Percentiles rank a stretch among this genome's conserved stretches.
Conservation (phyloP, 1,284 basidiomycete species). For the Earliella scabrosa region DNA sequence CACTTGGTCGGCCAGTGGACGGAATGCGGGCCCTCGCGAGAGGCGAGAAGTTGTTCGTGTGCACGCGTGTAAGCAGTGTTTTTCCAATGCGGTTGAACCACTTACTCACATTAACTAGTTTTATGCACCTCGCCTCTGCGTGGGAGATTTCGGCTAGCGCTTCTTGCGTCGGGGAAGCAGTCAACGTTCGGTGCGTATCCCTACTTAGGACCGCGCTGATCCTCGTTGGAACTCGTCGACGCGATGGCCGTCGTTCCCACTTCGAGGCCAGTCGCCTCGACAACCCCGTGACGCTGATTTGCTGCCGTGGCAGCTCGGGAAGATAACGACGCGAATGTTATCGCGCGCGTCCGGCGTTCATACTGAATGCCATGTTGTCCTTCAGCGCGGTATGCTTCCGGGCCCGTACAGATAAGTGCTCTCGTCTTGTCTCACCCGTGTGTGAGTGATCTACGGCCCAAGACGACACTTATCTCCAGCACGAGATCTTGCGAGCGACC, state of each 20-base stretch:
- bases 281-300: conserved; percentile 4
- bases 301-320: neutral
- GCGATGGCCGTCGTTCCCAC: neutral
- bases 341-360: conserved; percentile 17
- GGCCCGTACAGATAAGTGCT: conserved; percentile 1
- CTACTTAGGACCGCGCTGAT: no score
- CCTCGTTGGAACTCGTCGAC: neutral
- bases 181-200: no score
- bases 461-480: neutral
- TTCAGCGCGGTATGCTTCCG: neutral
- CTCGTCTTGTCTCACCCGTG: neutral
- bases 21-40: no score
- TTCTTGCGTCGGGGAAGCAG: no score
- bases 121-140: no score
- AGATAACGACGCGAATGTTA: neutral
- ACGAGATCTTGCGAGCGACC: neutral
- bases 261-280: no score
- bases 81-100: neutral
- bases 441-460: neutral
- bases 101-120: no score
- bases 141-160: no score
- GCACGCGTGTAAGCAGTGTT: neutral
- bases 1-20: neutral
- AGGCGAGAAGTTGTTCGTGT: neutral
- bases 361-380: conserved; percentile 11